Evolutionary conservation across 805 yeast species (phyloP).

Genomic region (Wickerhamomyces bisporus): DNA sequence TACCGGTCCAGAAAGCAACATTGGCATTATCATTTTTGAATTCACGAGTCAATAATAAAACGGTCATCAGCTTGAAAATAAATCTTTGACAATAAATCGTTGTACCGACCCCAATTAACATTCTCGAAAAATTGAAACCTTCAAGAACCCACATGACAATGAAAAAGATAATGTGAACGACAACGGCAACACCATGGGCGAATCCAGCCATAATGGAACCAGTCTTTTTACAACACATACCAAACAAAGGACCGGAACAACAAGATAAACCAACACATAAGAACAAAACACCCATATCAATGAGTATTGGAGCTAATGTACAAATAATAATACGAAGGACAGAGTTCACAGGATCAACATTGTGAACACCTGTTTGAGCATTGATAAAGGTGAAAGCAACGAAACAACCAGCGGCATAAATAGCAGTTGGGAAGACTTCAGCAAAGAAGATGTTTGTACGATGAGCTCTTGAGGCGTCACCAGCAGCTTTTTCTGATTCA

Average conservation of each 20-base stretch:
- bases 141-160: constrained; percentile 96
- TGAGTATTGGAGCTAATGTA: constrained; percentile 85
- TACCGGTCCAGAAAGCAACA: constrained; percentile 99
- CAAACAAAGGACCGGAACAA: constrained; percentile 95
- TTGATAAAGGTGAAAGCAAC: constrained; percentile 77
- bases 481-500: constrained; percentile 75
- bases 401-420: constrained; percentile 76
- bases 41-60: constrained; percentile 82
- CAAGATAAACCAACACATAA: constrained; percentile 81
- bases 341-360: constrained; percentile 55
- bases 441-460: constrained; percentile 67
- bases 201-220: constrained; percentile 92
- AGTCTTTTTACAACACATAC: constrained; percentile 93
- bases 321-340: constrained; percentile 68
- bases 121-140: constrained; percentile 84
- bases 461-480: constrained; percentile 81
- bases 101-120: constrained; percentile 81
- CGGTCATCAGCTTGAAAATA: constrained; percentile 78
- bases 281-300: constrained; percentile 80
- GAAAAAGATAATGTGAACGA: constrained; percentile 81
- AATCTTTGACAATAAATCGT: constrained; percentile 84
- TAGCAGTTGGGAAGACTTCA: constrained; percentile 63
- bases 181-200: constrained; percentile 93
- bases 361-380: constrained; percentile 78
- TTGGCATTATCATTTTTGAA: constrained; percentile 93